Conservation (phyloP, 2,329 filamentous ascomycete genomes). For the Nothopassalora personata region DNA sequence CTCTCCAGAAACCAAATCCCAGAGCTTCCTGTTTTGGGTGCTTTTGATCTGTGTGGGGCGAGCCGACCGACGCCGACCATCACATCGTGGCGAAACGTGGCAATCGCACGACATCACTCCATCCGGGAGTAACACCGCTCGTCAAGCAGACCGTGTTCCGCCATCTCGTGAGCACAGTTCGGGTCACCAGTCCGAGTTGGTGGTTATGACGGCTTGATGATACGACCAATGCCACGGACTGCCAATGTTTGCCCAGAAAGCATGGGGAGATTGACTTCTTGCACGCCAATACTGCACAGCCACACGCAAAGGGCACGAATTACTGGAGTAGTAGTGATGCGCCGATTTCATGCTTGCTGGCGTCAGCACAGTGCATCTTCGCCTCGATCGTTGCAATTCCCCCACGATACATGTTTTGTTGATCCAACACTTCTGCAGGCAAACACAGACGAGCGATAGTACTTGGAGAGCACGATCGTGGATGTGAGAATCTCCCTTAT, state of each 20-base stretch:
- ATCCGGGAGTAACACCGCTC: not conserved
- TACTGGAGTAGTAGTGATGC: too few species aligned
- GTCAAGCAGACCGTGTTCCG: not conserved
- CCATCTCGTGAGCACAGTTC: not conserved
- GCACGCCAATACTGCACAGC: not conserved
- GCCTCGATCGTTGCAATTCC: too few species aligned
- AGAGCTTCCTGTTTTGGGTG: too few species aligned
- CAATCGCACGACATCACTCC: not conserved
- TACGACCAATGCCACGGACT: not conserved
- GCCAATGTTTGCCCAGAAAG: not conserved
- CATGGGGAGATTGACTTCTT: not conserved
- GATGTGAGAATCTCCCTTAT: too few species aligned
- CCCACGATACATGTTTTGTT: too few species aligned
- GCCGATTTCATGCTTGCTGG: too few species aligned
- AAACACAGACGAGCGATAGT: too few species aligned
- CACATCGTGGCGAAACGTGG: not conserved
- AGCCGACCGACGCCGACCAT: not conserved
- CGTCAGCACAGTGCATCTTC: too few species aligned
- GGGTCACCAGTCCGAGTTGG: not conserved
- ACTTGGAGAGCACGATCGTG: too few species aligned
- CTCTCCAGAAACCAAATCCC: too few species aligned
- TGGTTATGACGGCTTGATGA: not conserved
- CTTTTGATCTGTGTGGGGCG: too few species aligned
- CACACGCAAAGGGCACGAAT: not conserved
- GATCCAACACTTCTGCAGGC: too few species aligned